A percentile compares a stretch with the other conserved stretches of the same genome.
These are phyloP conservation scores for Mayamaea pseudoterrestris DNA, from an alignment of 108 stramenopile genomes.

Conservation along the genomic window DNA sequence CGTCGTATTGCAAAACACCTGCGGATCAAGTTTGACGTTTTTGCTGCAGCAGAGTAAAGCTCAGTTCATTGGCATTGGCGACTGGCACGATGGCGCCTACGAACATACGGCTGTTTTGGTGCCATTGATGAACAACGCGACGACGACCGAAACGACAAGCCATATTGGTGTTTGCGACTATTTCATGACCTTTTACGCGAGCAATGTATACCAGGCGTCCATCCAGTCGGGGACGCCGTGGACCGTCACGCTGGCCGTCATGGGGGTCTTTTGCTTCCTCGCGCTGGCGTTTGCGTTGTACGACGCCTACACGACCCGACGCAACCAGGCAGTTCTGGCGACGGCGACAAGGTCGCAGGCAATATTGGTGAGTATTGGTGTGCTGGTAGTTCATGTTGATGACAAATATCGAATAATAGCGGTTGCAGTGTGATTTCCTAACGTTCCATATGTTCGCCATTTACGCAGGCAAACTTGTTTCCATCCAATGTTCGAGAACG, in stretches of 20 bases:
- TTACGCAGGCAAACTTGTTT: too few relatives aligned
- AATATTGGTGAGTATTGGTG: conserved; percentile 1
- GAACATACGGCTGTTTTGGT: not conserved
- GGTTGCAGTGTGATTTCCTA: too few relatives aligned
- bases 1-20: too few relatives aligned
- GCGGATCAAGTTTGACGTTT: not conserved
- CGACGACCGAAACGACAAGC: too few relatives aligned
- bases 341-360: conserved; percentile 3
- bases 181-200: conserved; percentile 9
- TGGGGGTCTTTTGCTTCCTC: conserved; percentile 2
- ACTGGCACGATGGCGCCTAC: conserved; percentile 1
- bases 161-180: too few relatives aligned
- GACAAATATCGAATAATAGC: too few relatives aligned
- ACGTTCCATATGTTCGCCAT: too few relatives aligned
- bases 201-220: not conserved
- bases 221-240: conserved; percentile 7
- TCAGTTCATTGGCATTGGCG: not conserved
- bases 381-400: too few relatives aligned
- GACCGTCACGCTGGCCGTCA: conserved; percentile 3
- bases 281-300: conserved; percentile 5
- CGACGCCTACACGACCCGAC: conserved; percentile 5
- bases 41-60: not conserved
- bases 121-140: conserved; percentile 1
- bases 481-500: conserved; percentile 20
- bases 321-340: conserved; percentile 2